A percentile compares a stretch with the other conserved stretches of the same genome.
Conservation (phyloP, 495 filamentous ascomycete species). For the Aspergillus ellipticus region DNA sequence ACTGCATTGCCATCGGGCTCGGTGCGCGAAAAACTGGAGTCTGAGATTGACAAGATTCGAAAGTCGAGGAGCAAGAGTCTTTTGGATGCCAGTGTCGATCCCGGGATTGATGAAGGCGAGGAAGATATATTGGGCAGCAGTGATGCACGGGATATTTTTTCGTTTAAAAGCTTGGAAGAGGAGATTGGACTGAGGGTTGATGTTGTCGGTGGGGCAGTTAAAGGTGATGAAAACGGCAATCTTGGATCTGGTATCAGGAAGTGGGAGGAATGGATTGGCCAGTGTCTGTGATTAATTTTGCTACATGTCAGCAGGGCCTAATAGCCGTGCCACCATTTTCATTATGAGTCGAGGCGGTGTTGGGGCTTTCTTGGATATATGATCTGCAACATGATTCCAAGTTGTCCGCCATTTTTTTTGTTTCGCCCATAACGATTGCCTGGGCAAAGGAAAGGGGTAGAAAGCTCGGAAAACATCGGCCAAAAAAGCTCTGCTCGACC, state of each 20-base stretch:
- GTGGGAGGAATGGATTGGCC: constrained; percentile 88
- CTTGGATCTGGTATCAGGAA: constrained; percentile 60
- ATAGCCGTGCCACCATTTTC: neutral
- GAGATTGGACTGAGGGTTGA: constrained; percentile 70
- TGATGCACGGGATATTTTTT: constrained; percentile 66
- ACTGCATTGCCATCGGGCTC: constrained; percentile 80
- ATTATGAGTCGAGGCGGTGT: neutral
- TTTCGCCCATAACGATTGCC: neutral
- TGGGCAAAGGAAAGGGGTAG: neutral
- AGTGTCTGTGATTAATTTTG: constrained; percentile 42
- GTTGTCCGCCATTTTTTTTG: neutral
- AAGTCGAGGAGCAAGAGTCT: constrained; percentile 74
- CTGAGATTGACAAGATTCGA: constrained; percentile 77
- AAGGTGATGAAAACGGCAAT: constrained; percentile 55
- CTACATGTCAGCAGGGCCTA: neutral
- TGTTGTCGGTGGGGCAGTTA: constrained; percentile 73
- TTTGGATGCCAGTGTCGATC: constrained; percentile 56
- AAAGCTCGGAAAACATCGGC: neutral
- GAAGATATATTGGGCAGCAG: constrained; percentile 80
- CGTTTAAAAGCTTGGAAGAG: constrained; percentile 76
- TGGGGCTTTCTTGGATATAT: neutral
- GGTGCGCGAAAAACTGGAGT: constrained; percentile 71
- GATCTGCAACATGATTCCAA: neutral
- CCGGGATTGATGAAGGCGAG: constrained; percentile 67
- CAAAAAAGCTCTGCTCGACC: neutral